Base-by-base conservation (phyloP, 2,329 filamentous ascomycete species). In the Elsinoe necatrix region DNA sequence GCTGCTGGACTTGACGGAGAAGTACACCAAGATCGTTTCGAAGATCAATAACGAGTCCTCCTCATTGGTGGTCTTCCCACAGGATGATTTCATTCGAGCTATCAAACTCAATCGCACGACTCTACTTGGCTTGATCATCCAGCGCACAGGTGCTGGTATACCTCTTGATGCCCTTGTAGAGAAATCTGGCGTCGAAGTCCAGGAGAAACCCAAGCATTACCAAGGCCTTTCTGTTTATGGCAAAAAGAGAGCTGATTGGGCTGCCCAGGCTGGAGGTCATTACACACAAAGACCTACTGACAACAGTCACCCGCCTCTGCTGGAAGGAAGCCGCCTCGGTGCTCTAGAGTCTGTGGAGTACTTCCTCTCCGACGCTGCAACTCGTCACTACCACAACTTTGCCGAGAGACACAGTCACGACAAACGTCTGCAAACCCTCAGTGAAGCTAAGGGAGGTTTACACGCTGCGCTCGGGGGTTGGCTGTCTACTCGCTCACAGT, bases 151-250 rank as follows among this genome's bases (percentile, higher is more conserved):
- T 1, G 81, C 81, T 3, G 86, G 86, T 1, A 78, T 92, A 58
- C 85, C 86, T 0, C 71, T 91, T 0, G 80, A 86, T 48, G 73
- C 80, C 16, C 71, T 93, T 4, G 79, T 87, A 42, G 80, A 84
- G 69, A 80, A 79, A 57, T 84, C 77, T 57, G 86, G 86, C 2
- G 69, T 85, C 1, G 77, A 85, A 63, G 68, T 84, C 50, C 75
- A 80, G 55, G 74, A 80, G 61, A 87, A 85, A 67, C 81, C 87
- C 0, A 78, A 79, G 56, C 87, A 81, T 67, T 95, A 95, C 65
- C 85, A 87, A 68, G 89, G 89, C 0, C 69, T 92, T 27, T 84
- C 82, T 1, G 84, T 95, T 1, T 83, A 86, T 61, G 87, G 88
- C 1, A 83, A 82, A 68, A 91, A 91, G 69, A 75, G 82, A 50